Percentiles rank a stretch among this genome's conserved stretches.
Conservation (phyloP, 2,329 filamentous ascomycete species). For the Beauveria varroae region DNA sequence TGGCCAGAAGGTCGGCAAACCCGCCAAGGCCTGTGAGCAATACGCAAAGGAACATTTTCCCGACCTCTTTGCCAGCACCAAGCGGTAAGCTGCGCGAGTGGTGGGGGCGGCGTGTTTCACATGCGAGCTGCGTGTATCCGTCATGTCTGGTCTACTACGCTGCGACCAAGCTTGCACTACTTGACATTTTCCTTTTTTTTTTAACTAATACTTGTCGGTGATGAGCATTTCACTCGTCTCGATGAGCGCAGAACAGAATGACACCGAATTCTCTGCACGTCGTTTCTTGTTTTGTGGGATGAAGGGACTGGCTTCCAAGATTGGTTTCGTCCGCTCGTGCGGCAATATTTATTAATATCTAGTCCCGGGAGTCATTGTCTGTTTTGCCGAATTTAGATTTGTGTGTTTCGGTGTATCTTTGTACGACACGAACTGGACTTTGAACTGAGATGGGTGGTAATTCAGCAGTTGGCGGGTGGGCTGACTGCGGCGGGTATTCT, state of each 20-base stretch:
- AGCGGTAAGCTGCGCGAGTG: slow-evolving; percentile 23
- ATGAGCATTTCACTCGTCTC: background rate
- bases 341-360: background rate
- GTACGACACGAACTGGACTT: slow-evolving; percentile 10
- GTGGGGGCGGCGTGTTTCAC: background rate
- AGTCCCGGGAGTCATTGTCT: background rate
- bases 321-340: background rate
- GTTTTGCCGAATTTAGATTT: slow-evolving; percentile 16
- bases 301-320: background rate
- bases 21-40: slow-evolving; percentile 76
- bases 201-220: background rate
- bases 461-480: background rate
- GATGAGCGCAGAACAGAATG: background rate
- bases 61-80: slow-evolving; percentile 35
- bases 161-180: background rate
- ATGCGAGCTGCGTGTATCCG: background rate
- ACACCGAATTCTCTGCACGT: background rate
- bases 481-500: background rate
- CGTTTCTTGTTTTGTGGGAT: background rate
- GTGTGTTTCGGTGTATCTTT: slow-evolving; percentile 15
- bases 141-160: background rate
- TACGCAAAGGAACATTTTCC: slow-evolving; percentile 95
- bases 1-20: slow-evolving; percentile 93
- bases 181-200: background rate
- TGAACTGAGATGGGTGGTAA: slow-evolving; percentile 1